Evolutionary conservation across 495 filamentous ascomycete genomes (phyloP).

Genomic region (Articulospora tetracladia): DNA sequence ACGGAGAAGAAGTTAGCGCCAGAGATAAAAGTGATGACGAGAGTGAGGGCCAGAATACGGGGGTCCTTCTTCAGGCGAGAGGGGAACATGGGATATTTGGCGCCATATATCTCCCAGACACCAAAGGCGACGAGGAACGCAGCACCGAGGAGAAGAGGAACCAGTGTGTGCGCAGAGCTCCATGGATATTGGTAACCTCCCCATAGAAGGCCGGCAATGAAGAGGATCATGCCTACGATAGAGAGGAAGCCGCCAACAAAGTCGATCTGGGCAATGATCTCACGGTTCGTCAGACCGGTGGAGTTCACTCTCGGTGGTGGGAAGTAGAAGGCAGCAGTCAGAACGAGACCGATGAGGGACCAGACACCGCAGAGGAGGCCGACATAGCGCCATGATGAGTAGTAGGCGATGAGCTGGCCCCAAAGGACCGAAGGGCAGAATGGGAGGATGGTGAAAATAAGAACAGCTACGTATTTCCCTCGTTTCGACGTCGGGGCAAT

Average conservation of each 20-base stretch:
- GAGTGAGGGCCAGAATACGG: constrained; percentile 56
- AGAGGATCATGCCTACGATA: constrained; percentile 58
- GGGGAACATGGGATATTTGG: constrained; percentile 65
- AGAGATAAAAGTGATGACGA: constrained; percentile 70
- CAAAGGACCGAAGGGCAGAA: constrained; percentile 65
- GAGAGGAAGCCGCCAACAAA: constrained; percentile 65
- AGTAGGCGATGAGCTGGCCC: constrained; percentile 61
- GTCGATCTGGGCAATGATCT: constrained; percentile 56
- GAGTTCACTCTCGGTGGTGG: constrained; percentile 58
- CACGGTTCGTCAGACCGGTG: constrained; percentile 39
- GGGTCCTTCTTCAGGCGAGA: constrained; percentile 58
- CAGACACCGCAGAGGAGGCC: constrained; percentile 57
- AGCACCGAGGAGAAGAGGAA: constrained; percentile 53
- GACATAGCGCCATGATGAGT: constrained; percentile 60
- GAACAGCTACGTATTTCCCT: constrained; percentile 61
- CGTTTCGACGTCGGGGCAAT: constrained; percentile 63
- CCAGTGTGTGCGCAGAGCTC: constrained; percentile 55
- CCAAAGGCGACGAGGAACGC: constrained; percentile 50
- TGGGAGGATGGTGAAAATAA: constrained; percentile 66
- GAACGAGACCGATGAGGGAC: constrained; percentile 55
- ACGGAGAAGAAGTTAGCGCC: constrained; percentile 76
- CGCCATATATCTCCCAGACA: constrained; percentile 57
- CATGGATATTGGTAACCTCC: constrained; percentile 66
- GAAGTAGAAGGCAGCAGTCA: constrained; percentile 60
- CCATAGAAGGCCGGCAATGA: constrained; percentile 64